Conservation (phyloP, 441 rosid species). For the Adansonia madagascariensis region DNA sequence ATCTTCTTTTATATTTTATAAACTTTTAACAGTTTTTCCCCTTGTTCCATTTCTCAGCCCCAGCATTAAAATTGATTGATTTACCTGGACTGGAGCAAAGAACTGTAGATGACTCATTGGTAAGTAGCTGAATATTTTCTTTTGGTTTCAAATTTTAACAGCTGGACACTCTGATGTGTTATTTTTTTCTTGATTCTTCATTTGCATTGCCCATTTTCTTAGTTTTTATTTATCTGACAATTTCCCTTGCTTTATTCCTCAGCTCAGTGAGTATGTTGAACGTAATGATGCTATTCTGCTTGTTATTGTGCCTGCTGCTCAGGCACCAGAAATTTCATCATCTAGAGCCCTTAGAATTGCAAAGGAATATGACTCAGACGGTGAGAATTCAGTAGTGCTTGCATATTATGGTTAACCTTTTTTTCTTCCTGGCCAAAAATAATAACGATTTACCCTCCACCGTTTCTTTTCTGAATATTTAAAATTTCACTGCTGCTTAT, state of each 20-base stretch:
- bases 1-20: neutral
- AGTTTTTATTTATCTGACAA: constrained; percentile 30
- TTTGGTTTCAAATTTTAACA: constrained; percentile 24
- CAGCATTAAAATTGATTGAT: constrained; percentile 82
- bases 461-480: neutral
- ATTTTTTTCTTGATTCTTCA: constrained; percentile 9
- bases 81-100: constrained; percentile 96
- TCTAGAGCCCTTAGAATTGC: constrained; percentile 84
- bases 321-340: constrained; percentile 86
- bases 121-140: constrained; percentile 39
- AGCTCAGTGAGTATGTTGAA: constrained; percentile 76
- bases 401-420: neutral
- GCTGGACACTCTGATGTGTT: neutral
- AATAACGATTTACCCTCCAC: neutral
- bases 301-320: constrained; percentile 81
- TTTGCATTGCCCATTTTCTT: constrained; percentile 20
- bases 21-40: neutral
- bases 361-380: constrained; percentile 80
- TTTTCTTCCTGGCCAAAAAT: neutral
- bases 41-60: constrained; percentile 57
- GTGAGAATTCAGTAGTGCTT: constrained; percentile 42
- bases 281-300: constrained; percentile 87
- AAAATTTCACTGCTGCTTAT: constrained; percentile 17
- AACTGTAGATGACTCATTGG: constrained; percentile 82
- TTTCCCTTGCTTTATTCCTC: constrained; percentile 30